Percentiles rank a stretch among this genome's conserved stretches.
Conservation (phyloP, 2,329 filamentous ascomycete species). For the Fusarium sp. region DNA sequence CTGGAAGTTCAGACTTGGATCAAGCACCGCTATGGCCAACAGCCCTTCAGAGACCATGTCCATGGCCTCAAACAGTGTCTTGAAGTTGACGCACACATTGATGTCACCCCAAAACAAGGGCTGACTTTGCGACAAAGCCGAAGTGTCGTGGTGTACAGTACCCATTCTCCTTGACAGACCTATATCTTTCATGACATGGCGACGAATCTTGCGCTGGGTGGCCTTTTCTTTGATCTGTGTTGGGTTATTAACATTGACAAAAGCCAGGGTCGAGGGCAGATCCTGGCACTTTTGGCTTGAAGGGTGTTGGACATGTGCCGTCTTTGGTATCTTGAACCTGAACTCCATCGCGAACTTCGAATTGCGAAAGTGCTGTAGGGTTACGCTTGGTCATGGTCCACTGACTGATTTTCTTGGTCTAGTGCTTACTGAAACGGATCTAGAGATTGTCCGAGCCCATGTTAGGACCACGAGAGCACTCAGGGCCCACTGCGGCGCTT, state of each 20-base stretch:
- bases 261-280: constrained; percentile 17
- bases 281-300: not conserved
- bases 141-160: not conserved
- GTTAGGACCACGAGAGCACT: no score
- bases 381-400: not conserved
- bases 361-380: not conserved
- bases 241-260: constrained; percentile 36
- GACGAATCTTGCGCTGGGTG: constrained; percentile 40
- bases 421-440: not conserved
- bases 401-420: not conserved
- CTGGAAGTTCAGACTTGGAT: constrained; percentile 5
- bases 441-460: not conserved
- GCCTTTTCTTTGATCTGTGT: constrained; percentile 23
- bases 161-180: constrained; percentile 28
- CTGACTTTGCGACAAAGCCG: not conserved
- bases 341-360: constrained; percentile 10
- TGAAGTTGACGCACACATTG: constrained; percentile 39
- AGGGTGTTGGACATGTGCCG: not conserved
- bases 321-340: not conserved
- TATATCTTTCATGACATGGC: constrained; percentile 46
- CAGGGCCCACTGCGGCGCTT: no score
- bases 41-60: constrained; percentile 40
- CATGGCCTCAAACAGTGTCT: constrained; percentile 40
- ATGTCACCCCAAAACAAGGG: constrained; percentile 35
- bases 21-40: constrained; percentile 32